Evolutionary conservation across 139 green algal species (phyloP).

Genomic region (Asterochloris sp.): DNA sequence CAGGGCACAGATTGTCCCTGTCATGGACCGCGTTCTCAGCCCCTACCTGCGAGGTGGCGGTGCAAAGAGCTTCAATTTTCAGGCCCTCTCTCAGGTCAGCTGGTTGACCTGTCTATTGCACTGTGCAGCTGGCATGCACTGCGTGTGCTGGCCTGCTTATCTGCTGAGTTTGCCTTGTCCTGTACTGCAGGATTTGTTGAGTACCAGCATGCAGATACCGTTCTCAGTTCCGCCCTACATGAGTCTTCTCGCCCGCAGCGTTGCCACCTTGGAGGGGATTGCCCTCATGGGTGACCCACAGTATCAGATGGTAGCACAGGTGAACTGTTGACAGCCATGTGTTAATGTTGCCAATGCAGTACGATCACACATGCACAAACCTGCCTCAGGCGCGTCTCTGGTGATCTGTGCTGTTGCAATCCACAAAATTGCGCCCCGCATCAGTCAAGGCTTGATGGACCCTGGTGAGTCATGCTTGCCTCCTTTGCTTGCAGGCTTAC

Average conservation of each 20-base stretch:
- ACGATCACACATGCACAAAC: background rate
- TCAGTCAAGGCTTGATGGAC: background rate
- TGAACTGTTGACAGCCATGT: background rate
- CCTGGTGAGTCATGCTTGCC: background rate
- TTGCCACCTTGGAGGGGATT: slow-evolving; percentile 79
- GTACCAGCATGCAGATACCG: slow-evolving; percentile 76
- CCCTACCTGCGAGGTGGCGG: slow-evolving; percentile 81
- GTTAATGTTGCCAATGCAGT: background rate
- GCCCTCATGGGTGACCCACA: slow-evolving; percentile 70
- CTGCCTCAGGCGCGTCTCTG: background rate
- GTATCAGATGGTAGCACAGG: slow-evolving; percentile 66
- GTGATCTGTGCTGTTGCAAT: too few relatives aligned
- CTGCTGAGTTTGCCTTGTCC: slow-evolving; percentile 4
- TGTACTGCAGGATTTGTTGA: slow-evolving; percentile 62
- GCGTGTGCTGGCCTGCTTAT: background rate
- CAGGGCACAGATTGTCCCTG: slow-evolving; percentile 52
- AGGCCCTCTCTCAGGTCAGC: slow-evolving; percentile 16
- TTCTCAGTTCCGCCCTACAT: slow-evolving; percentile 91
- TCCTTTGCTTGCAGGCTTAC: slow-evolving; percentile 55
- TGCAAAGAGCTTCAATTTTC: slow-evolving; percentile 73
- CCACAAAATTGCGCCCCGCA: background rate
- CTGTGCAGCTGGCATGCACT: background rate
- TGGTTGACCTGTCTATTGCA: background rate
- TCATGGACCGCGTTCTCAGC: slow-evolving; percentile 69
- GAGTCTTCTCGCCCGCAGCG: slow-evolving; percentile 65